These are phyloP conservation scores for Metschnikowia lunata DNA, from an alignment of 805 yeast species.

Conservation along the genomic window DNA sequence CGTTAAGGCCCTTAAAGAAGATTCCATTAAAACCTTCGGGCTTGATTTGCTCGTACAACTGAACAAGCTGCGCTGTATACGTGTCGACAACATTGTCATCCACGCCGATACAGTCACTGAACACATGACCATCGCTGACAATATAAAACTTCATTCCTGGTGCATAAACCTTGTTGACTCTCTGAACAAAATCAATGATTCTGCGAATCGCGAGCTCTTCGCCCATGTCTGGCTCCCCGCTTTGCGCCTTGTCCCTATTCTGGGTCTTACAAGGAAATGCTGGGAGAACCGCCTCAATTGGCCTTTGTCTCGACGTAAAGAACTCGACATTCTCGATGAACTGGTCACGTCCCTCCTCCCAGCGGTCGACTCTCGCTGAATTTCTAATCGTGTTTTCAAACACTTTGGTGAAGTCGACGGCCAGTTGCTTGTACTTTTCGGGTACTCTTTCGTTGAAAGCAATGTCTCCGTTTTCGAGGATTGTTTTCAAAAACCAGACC, in stretches of 20 bases:
- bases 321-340: conserved; percentile 42
- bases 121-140: conserved; percentile 63
- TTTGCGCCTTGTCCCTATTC: conserved; percentile 49
- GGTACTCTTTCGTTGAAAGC: conserved; percentile 4
- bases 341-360: conserved; percentile 39
- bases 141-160: conserved; percentile 55
- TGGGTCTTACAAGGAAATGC: conserved; percentile 66
- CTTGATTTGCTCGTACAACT: conserved; percentile 35
- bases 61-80: conserved; percentile 43
- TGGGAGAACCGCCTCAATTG: conserved; percentile 55
- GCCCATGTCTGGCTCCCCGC: conserved; percentile 51
- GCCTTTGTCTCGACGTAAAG: conserved; percentile 45
- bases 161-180: conserved; percentile 37
- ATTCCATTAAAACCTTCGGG: conserved; percentile 27
- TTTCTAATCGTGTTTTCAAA: conserved; percentile 48
- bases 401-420: conserved; percentile 31
- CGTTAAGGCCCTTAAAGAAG: conserved; percentile 32
- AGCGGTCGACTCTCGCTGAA: conserved; percentile 43
- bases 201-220: conserved; percentile 32
- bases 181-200: conserved; percentile 28
- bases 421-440: conserved; percentile 4
- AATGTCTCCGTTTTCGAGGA: conserved; percentile 19
- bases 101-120: conserved; percentile 60
- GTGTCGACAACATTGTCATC: conserved; percentile 50
- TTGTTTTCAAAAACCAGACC: conserved; percentile 29